phyloP scores from a whole-genome alignment of 73 alveolate species.

The Paramecium tetraurelia region DNA sequence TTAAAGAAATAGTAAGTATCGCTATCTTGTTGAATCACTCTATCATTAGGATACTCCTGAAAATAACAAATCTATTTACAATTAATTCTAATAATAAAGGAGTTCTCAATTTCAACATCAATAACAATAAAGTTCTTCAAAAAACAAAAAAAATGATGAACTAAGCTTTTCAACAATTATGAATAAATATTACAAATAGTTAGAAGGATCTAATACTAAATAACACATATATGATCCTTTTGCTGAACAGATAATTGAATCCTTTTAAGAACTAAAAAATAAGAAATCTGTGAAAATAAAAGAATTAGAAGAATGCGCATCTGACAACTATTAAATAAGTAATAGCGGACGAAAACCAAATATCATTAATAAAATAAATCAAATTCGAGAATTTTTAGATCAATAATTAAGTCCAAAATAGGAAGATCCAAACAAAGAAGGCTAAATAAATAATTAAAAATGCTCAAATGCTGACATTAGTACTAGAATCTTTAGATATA shows the following conservation, averaged over 20 bases:
- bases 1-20: background rate
- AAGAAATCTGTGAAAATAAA: background rate
- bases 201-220: background rate
- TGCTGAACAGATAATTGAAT: conserved; percentile 14
- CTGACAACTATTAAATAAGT: background rate
- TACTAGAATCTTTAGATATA: background rate
- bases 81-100: background rate
- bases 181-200: background rate
- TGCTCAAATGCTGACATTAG: background rate
- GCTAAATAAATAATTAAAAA: background rate
- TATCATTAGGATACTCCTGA: background rate
- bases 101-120: background rate
- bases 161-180: background rate
- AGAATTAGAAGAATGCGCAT: background rate
- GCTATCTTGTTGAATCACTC: background rate
- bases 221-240: background rate
- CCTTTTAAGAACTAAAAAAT: background rate
- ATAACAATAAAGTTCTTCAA: background rate
- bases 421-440: background rate
- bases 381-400: background rate
- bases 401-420: background rate
- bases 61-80: background rate
- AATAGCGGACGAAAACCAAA: background rate
- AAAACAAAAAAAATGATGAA: background rate
- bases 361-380: background rate